Conservation (phyloP, 805 yeast genomes). For the Starmerella sp. region DNA sequence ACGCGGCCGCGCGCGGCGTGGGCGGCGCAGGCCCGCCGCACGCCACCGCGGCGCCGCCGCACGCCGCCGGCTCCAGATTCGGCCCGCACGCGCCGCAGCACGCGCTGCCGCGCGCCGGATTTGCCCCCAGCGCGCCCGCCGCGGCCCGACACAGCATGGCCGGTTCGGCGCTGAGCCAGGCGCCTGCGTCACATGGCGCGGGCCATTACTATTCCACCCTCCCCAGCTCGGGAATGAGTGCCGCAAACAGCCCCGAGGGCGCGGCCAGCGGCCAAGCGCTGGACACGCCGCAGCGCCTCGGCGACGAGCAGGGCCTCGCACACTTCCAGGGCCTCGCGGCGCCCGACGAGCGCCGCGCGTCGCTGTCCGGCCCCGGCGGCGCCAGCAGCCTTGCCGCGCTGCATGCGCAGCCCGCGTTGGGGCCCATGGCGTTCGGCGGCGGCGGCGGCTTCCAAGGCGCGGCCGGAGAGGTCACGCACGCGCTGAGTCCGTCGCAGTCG, state of each 20-base stretch:
- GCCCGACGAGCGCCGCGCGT: not conserved
- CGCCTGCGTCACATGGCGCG: not conserved
- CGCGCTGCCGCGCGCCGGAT: not conserved
- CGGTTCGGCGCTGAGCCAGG: not conserved
- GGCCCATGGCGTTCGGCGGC: not conserved
- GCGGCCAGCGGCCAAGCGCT: not conserved
- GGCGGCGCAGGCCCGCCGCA: too few relatives aligned
- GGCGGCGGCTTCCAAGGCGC: not conserved
- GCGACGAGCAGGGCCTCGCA: not conserved
- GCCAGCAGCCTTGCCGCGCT: not conserved
- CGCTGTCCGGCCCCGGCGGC: not conserved
- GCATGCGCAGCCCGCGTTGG: not conserved
- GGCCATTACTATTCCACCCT: not conserved
- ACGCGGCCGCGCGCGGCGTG: too few relatives aligned
- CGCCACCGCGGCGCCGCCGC: not conserved
- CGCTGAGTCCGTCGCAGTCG: conserved; percentile 3
- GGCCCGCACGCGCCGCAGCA: too few relatives aligned
- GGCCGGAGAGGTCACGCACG: not conserved
- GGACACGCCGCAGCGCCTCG: not conserved
- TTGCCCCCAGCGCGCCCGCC: not conserved
- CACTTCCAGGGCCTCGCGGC: not conserved
- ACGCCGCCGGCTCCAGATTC: not conserved
- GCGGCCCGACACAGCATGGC: not conserved
- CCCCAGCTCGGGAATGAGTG: not conserved
- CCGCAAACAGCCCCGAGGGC: not conserved